Evolutionary conservation across 2,329 filamentous ascomycete species (phyloP), one percentile per base, ranked within the genome.

Genomic region (Fusarium xylarioides): DNA sequence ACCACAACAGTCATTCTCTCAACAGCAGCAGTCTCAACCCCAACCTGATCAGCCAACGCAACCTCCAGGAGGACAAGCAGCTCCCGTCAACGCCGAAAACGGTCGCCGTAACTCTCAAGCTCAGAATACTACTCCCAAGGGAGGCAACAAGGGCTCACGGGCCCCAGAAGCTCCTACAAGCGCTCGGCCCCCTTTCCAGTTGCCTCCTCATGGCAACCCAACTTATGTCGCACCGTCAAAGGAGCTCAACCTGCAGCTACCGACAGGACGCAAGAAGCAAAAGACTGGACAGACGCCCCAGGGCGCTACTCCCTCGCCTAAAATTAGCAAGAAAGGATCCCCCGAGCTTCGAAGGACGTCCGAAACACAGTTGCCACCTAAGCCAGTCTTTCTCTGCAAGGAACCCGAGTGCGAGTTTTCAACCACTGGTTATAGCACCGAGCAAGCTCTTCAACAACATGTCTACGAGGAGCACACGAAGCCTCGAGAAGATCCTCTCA

Each of bases 171-270:
- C 90, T 15, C 89, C 90, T 21, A 91, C 88, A 0, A 86, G 86
- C 3, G 76, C 85, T 19, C 88, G 90, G 70, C 86, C 89, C 21
- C 89, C 89, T 0, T 90, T 90, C 78, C 81, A 83, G 32, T 85
- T 91, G 30, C 21, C 90, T 11, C 90, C 90, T 37, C 87, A 90
- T 70, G 90, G 89, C 18, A 86, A 88, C 63, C 90, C 90, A 4
- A 84, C 83, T 11, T 90, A 90, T 70, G 85, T 87, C 50, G 83
- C 81, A 77, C 87, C 85, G 77, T 82, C 86, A 4, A 82, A 85
- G 56, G 80, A 91, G 37, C 88, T 89, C 40, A 87, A 88, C 58
- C 81, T 91, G 42, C 85, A 88, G 57, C 81, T 91, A 28, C 90
- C 90, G 10, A 82, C 86, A 9, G 81, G 85, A 19, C 91, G 91